Evolutionary conservation across 768 basidiomycete genomes (phyloP).

Genomic region (Phylloporus arenicola): DNA sequence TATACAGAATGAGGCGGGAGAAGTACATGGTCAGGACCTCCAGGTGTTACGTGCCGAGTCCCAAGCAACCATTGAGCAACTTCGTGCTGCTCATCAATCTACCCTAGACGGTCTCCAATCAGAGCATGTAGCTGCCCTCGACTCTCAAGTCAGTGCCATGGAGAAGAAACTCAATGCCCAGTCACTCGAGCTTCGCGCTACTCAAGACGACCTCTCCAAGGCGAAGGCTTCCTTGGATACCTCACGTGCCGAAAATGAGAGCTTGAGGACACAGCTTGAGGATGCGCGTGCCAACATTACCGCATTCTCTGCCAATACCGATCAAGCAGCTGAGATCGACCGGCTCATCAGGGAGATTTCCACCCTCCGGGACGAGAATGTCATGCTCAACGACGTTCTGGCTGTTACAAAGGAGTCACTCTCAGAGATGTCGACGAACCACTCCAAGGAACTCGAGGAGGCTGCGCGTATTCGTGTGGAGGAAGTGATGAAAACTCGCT

Average conservation of each 20-base stretch:
- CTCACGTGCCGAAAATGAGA: constrained; percentile 50
- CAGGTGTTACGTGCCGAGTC: constrained; percentile 65
- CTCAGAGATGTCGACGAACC: constrained; percentile 62
- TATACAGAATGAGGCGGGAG: constrained; percentile 62
- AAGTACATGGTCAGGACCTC: constrained; percentile 63
- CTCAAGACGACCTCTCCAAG: constrained; percentile 77
- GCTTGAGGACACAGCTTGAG: constrained; percentile 59
- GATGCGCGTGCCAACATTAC: constrained; percentile 46
- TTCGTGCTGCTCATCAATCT: constrained; percentile 55
- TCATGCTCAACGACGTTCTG: constrained; percentile 60
- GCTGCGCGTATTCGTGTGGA: constrained; percentile 64
- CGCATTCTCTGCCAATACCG: constrained; percentile 37
- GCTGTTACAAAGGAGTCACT: constrained; percentile 66
- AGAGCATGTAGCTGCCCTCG: constrained; percentile 58
- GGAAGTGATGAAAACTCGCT: constrained; percentile 59
- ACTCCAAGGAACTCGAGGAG: constrained; percentile 69
- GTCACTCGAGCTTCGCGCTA: constrained; percentile 74
- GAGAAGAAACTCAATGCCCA: constrained; percentile 62
- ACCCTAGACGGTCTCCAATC: constrained; percentile 56
- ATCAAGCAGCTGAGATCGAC: constrained; percentile 51
- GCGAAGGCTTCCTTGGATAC: constrained; percentile 56
- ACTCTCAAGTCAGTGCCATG: constrained; percentile 48
- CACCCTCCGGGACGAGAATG: constrained; percentile 63
- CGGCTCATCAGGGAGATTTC: constrained; percentile 56
- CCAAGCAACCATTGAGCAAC: constrained; percentile 60